These are phyloP conservation scores for Phylloboletellus chloephorus DNA, from an alignment of 1,284 basidiomycete species.

Conservation along the genomic window DNA sequence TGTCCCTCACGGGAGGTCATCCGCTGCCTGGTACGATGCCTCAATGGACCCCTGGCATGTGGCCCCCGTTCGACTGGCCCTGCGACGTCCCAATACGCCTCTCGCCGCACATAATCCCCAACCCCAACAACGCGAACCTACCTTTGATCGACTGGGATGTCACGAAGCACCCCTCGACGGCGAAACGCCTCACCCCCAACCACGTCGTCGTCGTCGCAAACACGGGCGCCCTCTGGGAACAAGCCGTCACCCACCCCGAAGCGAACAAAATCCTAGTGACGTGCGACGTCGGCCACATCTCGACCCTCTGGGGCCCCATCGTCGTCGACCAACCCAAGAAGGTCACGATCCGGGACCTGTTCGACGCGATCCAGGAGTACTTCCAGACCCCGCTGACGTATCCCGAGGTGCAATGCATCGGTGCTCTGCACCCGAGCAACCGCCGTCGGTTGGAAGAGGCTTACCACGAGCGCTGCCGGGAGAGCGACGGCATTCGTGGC, in stretches of 20 bases:
- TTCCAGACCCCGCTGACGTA: conserved; percentile 32
- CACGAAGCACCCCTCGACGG: conserved; percentile 29
- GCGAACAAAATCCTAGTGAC: conserved; percentile 25
- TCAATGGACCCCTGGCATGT: conserved; percentile 29
- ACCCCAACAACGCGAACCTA: conserved; percentile 30
- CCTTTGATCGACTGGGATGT: conserved; percentile 38
- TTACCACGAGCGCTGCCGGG: conserved; percentile 21
- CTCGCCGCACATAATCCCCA: conserved; percentile 33
- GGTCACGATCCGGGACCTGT: conserved; percentile 33
- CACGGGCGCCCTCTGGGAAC: conserved; percentile 19
- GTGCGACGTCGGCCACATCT: conserved; percentile 24
- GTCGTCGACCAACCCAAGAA: conserved; percentile 20
- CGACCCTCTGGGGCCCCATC: conserved; percentile 33
- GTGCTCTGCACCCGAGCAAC: conserved; percentile 17
- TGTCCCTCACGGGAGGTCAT: conserved; percentile 26
- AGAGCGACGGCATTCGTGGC: conserved; percentile 24
- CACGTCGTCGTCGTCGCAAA: conserved; percentile 26
- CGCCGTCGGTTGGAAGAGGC: conserved; percentile 24
- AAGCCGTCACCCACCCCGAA: conserved; percentile 28
- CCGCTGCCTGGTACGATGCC: conserved; percentile 29
- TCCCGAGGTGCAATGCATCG: conserved; percentile 28
- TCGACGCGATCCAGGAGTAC: conserved; percentile 34
- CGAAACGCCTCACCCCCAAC: conserved; percentile 32
- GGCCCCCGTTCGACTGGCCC: conserved; percentile 28
- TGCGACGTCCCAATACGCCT: conserved; percentile 25